phyloP scores from a whole-genome alignment of 768 basidiomycete species.

The Boletus huronensis region DNA sequence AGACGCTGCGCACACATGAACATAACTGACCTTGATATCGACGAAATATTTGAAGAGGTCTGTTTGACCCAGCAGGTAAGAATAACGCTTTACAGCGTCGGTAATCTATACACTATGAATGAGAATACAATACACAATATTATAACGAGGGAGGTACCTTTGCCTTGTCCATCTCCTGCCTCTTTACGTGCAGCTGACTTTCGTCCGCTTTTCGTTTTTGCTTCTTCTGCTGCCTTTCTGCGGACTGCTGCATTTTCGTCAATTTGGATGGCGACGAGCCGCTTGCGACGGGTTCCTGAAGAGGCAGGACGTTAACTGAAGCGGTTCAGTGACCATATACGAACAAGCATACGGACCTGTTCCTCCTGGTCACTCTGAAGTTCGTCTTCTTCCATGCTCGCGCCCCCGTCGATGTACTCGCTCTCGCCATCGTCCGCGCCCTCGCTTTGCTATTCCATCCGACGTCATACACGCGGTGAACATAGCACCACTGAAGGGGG shows the following conservation, averaged over 20 bases:
- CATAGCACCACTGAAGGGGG: conserved; percentile 2
- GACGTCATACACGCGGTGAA: conserved; percentile 6
- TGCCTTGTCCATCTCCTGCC: conserved; percentile 84
- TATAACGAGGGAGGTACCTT: conserved; percentile 49
- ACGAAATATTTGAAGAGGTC: conserved; percentile 98
- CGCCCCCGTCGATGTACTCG: conserved; percentile 58
- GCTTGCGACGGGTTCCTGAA: conserved; percentile 19
- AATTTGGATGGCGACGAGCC: conserved; percentile 31
- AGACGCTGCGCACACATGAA: background rate
- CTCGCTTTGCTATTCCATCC: conserved; percentile 53
- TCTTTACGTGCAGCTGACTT: conserved; percentile 62
- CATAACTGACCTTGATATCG: conserved; percentile 75
- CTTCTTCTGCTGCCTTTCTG: conserved; percentile 42
- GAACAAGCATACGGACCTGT: conserved; percentile 20
- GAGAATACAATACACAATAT: conserved; percentile 3
- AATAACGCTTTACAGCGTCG: conserved; percentile 95
- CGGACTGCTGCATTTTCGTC: conserved; percentile 37
- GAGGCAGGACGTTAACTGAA: conserved; percentile 1
- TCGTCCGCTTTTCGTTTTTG: conserved; percentile 66
- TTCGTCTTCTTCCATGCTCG: conserved; percentile 59
- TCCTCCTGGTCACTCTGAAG: conserved; percentile 53
- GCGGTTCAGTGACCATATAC: background rate
- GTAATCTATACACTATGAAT: conserved; percentile 53
- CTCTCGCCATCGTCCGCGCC: conserved; percentile 68
- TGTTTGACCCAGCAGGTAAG: conserved; percentile 96